A percentile compares a stretch with the other conserved stretches of the same genome.
Evolutionary conservation across 2,329 filamentous ascomycete genomes (phyloP).

Genomic region (Verticillium nubilum): DNA sequence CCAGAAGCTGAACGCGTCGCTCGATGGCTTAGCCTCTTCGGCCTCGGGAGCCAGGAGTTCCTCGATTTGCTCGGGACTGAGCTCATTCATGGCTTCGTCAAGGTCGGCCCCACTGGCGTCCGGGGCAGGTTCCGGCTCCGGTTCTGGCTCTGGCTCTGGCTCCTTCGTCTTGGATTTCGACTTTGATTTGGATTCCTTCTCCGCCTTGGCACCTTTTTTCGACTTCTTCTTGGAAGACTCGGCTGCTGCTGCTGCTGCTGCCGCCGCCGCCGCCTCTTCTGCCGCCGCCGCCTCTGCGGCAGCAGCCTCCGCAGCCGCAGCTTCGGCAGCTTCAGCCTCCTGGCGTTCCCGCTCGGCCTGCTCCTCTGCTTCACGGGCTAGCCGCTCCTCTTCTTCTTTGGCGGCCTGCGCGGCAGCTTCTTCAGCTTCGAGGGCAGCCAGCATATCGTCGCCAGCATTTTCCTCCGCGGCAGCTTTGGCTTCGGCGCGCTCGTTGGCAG

Average conservation of each 20-base stretch:
- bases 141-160: conserved; percentile 12
- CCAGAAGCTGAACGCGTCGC: conserved; percentile 53
- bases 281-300: conserved; percentile 16
- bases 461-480: conserved; percentile 33
- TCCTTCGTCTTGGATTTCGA: conserved; percentile 27
- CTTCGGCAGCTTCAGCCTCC: conserved; percentile 23
- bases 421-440: conserved; percentile 30
- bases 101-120: conserved; percentile 2
- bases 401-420: conserved; percentile 25
- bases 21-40: conserved; percentile 19
- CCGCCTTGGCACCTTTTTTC: conserved; percentile 32
- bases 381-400: conserved; percentile 30
- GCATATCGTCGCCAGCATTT: conserved; percentile 23
- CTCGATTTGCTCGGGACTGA: conserved; percentile 36
- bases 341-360: conserved; percentile 17
- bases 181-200: conserved; percentile 27
- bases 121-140: conserved; percentile 2
- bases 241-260: conserved; percentile 20
- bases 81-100: conserved; percentile 21
- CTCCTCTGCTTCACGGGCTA: conserved; percentile 18
- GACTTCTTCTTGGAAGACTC: conserved; percentile 31
- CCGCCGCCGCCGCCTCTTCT: conserved; percentile 19
- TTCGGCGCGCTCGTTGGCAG: conserved; percentile 28
- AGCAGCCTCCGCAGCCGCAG: conserved; percentile 22
- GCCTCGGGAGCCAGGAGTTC: conserved; percentile 29